A percentile compares a stretch with the other conserved stretches of the same genome.
These are phyloP conservation scores for Dichotomopilus funicola DNA, from an alignment of 2,329 filamentous ascomycete species.

Conservation along the genomic window DNA sequence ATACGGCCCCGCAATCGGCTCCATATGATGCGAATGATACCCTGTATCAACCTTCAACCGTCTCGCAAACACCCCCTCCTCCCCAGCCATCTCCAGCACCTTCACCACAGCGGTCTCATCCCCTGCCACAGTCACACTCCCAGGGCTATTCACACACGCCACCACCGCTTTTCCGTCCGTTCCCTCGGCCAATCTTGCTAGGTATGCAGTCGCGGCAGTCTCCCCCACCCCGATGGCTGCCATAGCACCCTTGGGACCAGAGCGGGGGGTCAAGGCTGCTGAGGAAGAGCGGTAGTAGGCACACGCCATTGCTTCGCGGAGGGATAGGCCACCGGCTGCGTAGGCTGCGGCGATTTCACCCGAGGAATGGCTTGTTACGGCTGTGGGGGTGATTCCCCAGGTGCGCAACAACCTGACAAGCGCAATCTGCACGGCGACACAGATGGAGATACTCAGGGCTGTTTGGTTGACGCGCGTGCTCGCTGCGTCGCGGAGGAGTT, in stretches of 20 bases:
- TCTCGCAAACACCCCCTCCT: background rate
- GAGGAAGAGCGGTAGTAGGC: background rate
- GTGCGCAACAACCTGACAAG: background rate
- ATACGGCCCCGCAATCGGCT: background rate
- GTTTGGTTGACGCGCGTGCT: background rate
- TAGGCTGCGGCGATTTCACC: background rate
- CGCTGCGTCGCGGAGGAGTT: background rate
- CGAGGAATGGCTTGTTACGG: background rate
- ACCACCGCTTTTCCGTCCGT: background rate
- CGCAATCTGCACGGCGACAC: background rate
- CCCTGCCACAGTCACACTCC: slow-evolving; percentile 1
- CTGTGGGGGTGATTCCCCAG: background rate
- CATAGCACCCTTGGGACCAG: background rate
- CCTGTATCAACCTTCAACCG: background rate
- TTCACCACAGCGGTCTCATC: background rate
- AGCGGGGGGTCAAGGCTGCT: background rate
- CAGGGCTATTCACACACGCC: slow-evolving; percentile 1
- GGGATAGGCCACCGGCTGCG: background rate
- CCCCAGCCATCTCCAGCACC: background rate
- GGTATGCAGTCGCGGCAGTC: background rate
- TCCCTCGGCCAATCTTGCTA: background rate
- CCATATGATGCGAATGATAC: slow-evolving; percentile 7
- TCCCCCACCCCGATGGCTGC: background rate
- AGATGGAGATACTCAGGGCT: background rate
- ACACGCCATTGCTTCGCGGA: background rate